Evolutionary conservation across 805 yeast genomes (phyloP).

Genomic region (Wickerhamiella siamensis): DNA sequence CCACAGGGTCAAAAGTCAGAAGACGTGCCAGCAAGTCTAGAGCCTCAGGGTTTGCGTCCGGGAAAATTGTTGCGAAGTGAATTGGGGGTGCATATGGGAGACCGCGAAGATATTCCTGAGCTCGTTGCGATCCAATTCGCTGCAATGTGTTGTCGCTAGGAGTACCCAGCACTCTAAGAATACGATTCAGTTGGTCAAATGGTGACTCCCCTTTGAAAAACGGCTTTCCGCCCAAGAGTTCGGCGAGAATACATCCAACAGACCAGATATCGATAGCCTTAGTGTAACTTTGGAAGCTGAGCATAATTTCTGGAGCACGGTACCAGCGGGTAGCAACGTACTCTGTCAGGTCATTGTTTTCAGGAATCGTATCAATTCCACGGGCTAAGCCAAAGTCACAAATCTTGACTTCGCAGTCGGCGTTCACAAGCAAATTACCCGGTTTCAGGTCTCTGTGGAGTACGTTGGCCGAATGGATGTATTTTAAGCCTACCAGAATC

Average conservation of each 20-base stretch:
- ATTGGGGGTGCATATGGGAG: constrained; percentile 57
- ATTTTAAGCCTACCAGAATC: constrained; percentile 76
- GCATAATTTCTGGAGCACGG: constrained; percentile 94
- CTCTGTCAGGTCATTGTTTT: constrained; percentile 62
- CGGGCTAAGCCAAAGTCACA: constrained; percentile 91
- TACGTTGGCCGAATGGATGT: constrained; percentile 86
- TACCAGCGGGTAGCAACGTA: constrained; percentile 98
- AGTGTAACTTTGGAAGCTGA: constrained; percentile 83
- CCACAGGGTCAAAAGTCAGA: constrained; percentile 69
- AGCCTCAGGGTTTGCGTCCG: constrained; percentile 49
- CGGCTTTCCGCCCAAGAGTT: constrained; percentile 73
- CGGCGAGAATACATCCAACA: constrained; percentile 91
- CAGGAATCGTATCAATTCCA: constrained; percentile 35
- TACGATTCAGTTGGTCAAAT: constrained; percentile 75
- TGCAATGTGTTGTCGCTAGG: constrained; percentile 58
- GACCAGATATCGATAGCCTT: constrained; percentile 96
- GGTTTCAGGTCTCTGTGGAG: constrained; percentile 91
- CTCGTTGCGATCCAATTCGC: constrained; percentile 63
- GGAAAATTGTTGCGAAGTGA: constrained; percentile 36
- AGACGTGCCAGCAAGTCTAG: constrained; percentile 54
- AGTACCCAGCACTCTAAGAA: constrained; percentile 75
- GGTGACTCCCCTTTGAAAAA: constrained; percentile 90
- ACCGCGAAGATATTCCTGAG: constrained; percentile 73
- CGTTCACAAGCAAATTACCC: constrained; percentile 66
- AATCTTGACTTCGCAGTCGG: constrained; percentile 85